phyloP scores from a whole-genome alignment of 2,329 filamentous ascomycete genomes.

The Decorospora gaudefroyi region DNA sequence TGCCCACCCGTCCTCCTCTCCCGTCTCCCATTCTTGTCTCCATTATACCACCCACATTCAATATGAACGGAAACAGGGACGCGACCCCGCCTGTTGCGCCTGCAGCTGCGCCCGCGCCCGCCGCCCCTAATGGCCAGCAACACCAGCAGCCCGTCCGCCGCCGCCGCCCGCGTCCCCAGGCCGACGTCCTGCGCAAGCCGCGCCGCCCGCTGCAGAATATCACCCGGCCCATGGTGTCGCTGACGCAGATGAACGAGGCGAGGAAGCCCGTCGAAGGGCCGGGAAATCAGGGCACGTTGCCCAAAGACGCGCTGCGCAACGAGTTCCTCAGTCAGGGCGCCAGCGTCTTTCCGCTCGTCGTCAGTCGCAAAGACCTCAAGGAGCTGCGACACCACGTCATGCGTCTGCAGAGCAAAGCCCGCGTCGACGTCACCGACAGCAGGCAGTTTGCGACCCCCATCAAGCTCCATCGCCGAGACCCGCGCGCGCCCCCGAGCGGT shows the following conservation, averaged over 20 bases:
- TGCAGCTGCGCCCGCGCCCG: conserved; percentile 33
- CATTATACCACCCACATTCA: conserved; percentile 13
- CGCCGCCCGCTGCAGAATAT: conserved; percentile 44
- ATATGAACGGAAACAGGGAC: conserved; percentile 32
- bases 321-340: conserved; percentile 36
- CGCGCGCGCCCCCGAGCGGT: conserved; percentile 63
- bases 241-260: conserved; percentile 41
- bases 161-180: conserved; percentile 41
- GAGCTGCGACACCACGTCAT: conserved; percentile 87
- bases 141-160: conserved; percentile 34
- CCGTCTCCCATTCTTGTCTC: conserved; percentile 30
- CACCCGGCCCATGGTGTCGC: conserved; percentile 37
- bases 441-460: conserved; percentile 86
- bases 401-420: conserved; percentile 68
- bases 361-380: conserved; percentile 78
- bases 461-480: conserved; percentile 85
- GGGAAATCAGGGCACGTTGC: conserved; percentile 16
- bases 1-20: conserved; percentile 39
- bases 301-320: conserved; percentile 32
- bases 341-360: conserved; percentile 65
- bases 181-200: conserved; percentile 46
- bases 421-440: conserved; percentile 72
- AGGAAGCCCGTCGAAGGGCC: conserved; percentile 19
- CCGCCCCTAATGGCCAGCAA: conserved; percentile 39
- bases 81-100: conserved; percentile 20